phyloP scores from a whole-genome alignment of 495 filamentous ascomycete genomes.

The Zalerion maritima region DNA sequence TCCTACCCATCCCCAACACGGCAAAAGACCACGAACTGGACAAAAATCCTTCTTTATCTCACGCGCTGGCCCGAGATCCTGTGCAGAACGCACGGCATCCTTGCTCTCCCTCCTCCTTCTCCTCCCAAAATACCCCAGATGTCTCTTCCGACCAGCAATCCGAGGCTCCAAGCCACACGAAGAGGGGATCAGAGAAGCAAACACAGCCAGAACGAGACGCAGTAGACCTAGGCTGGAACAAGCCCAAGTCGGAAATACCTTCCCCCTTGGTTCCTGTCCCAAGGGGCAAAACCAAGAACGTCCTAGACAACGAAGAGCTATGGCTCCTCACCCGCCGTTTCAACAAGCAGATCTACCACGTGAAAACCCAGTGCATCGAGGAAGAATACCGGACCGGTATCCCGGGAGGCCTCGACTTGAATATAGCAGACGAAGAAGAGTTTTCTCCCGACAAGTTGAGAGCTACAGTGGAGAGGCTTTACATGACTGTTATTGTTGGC shows the following conservation, averaged over 20 bases:
- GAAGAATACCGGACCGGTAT: slow-evolving; percentile 16
- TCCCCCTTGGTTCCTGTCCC: slow-evolving; percentile 52
- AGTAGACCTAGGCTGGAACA: slow-evolving; percentile 61
- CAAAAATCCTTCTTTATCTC: slow-evolving; percentile 21
- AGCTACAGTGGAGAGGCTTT: slow-evolving; percentile 66
- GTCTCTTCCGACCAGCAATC: too few species aligned
- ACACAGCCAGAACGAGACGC: slow-evolving; percentile 30
- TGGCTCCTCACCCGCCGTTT: slow-evolving; percentile 72
- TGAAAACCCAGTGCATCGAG: slow-evolving; percentile 40
- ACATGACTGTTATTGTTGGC: slow-evolving; percentile 66
- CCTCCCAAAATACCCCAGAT: too few species aligned
- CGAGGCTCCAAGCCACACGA: slow-evolving; percentile 16
- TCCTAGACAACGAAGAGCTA: slow-evolving; percentile 68
- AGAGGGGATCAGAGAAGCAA: slow-evolving; percentile 20
- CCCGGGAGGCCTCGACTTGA: slow-evolving; percentile 66
- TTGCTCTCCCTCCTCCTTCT: too few species aligned
- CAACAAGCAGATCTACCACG: slow-evolving; percentile 88
- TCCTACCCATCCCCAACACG: slow-evolving; percentile 21
- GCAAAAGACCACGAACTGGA: slow-evolving; percentile 13
- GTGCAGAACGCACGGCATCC: too few species aligned
- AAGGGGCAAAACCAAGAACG: too few species aligned
- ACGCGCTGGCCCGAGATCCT: slow-evolving; percentile 19
- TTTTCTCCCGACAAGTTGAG: slow-evolving; percentile 80
- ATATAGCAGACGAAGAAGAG: slow-evolving; percentile 66
- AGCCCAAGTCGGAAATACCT: slow-evolving; percentile 40